Evolutionary conservation across 192 early-diverging fungal genomes (phyloP), one percentile per base, ranked within the genome.

Genomic region (Mortierella claussenii): DNA sequence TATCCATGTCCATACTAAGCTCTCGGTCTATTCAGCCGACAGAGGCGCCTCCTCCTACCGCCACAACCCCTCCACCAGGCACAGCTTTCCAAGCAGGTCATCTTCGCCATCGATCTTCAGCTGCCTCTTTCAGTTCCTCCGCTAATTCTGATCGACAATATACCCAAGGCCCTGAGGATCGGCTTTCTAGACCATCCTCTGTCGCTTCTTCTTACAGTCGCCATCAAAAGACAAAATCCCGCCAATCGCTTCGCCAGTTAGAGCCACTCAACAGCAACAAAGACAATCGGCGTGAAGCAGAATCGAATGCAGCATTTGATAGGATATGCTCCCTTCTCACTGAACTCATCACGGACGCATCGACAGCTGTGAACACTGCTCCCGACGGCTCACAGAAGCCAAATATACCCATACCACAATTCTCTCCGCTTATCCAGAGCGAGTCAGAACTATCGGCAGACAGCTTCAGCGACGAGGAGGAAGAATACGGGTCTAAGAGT

Each of bases 281-380:
- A 23, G 42, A 34, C 31, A 69, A 45, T 42, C 59, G 50, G 5
- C 31, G 55, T 2, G 73, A 69, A 0, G 37, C 13, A 2, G 80
- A 82, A 34, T 63, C 63, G 2, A 73, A 65, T 33, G 57, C 48
- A 1, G 27, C 68, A 3, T 82, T 79, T 33, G 75, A 73, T 1
- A 40, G 75, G 27, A 82, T 82, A 53, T 59, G 63, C 33, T 65
- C 57, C 6, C 36, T 79, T 6, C 48, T 82, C 24, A 60, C 49
- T 3, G 50, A 57, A 12, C 50, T 82, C 15, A 65, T 82, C n/a
- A 60, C 59, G 36, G 80, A 82, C 55, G 80, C 80, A 0, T 68
- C 69, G 10, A 70, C 75, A 10, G 80, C 80, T 11, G 74, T 82
- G 15, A 67, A 56, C 46, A 59, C 65, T 24, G 64, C 75, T 2